A percentile compares a stretch with the other conserved stretches of the same genome.
These are phyloP conservation scores for Nicotiana sylvestris DNA, from an alignment of 257 asterid genomes.

Conservation along the genomic window DNA sequence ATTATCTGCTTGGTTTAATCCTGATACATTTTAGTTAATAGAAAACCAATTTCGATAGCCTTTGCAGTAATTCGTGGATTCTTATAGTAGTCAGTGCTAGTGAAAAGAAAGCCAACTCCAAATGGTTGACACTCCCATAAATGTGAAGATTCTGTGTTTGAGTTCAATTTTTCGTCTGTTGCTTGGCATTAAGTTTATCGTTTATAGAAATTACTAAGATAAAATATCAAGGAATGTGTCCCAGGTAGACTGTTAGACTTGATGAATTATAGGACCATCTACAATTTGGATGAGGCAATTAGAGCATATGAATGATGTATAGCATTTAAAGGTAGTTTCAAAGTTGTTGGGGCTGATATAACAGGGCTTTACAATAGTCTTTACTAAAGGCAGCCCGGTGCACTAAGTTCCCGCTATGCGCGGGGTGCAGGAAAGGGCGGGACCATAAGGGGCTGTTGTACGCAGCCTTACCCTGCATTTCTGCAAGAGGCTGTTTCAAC, in stretches of 20 bases:
- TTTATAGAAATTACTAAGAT: neutral
- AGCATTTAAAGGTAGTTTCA: conserved; percentile 3
- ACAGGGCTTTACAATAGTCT: neutral
- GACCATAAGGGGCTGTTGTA: too few relatives aligned
- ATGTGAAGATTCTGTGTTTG: neutral
- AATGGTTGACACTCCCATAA: neutral
- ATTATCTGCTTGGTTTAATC: neutral
- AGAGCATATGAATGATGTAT: neutral
- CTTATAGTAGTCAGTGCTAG: neutral
- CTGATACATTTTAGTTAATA: neutral
- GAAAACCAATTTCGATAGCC: neutral
- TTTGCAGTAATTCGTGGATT: neutral
- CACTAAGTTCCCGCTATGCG: too few relatives aligned
- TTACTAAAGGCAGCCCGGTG: neutral
- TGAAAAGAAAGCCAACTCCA: neutral
- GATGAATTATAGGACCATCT: neutral
- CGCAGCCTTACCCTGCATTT: too few relatives aligned
- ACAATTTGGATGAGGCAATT: neutral
- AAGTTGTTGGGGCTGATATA: conserved; percentile 36
- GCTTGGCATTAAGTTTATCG: neutral
- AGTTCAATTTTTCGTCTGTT: neutral
- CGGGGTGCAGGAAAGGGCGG: too few relatives aligned
- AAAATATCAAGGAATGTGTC: neutral
- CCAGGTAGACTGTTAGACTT: neutral
- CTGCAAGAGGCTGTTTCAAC: too few relatives aligned